Evolutionary conservation across 225 moss, liverwort and hornwort species (phyloP).

Genomic region (Thuidium tamariscinum): DNA sequence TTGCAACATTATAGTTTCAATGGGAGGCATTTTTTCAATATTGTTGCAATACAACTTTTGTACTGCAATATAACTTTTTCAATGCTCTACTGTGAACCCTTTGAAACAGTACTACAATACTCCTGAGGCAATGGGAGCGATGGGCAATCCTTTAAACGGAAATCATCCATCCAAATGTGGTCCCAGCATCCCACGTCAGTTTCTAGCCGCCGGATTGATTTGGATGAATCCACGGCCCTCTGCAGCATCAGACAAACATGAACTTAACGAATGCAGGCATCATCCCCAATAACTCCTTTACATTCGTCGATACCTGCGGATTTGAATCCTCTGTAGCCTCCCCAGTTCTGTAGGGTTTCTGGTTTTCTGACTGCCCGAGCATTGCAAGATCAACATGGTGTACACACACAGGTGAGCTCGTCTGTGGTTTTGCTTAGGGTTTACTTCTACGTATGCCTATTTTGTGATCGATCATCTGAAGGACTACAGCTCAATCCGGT

Average conservation of each 20-base stretch:
- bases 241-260: no score
- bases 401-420: constrained; percentile 42
- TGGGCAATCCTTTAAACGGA: no score
- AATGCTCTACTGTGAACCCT: no score
- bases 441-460: not conserved
- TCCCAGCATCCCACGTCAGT: not conserved
- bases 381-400: constrained; percentile 16
- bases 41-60: no score
- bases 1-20: no score
- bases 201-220: not conserved
- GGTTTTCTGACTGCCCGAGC: not conserved
- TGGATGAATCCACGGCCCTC: not conserved
- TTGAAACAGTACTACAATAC: no score
- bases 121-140: no score
- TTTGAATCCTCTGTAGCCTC: not conserved
- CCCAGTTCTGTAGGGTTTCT: not conserved
- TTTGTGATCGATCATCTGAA: not conserved
- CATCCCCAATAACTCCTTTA: not conserved
- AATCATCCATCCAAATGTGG: not conserved
- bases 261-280: not conserved
- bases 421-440: not conserved
- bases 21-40: no score
- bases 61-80: no score
- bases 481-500: not conserved
- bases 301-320: not conserved